Evolutionary conservation across 2,329 filamentous ascomycete genomes (phyloP), one percentile per base, ranked within the genome.

Genomic region (Fusarium liriodendri): DNA sequence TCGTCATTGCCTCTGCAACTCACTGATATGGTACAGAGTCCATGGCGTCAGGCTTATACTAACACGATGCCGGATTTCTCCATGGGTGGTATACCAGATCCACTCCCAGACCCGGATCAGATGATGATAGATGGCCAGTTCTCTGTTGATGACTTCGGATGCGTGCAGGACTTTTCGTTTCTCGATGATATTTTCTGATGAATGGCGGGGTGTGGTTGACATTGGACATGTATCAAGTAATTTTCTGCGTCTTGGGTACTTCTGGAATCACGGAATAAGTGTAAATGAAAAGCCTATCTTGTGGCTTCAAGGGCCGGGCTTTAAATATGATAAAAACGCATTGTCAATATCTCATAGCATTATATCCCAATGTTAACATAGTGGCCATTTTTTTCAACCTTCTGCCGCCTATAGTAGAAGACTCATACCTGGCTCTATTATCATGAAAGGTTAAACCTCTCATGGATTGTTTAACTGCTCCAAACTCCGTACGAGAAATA

Each of bases 51-150:
- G 59, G 37, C 45, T 11, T 29, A 18, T 45, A 18, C 27, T 55
- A 13, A 20, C 22, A 18, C 33, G 16, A 33, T 62, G 9, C 45
- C 55, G 4, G 38, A 66, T 33, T 62, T 62, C 29, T 37, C 37
- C n/a, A 32, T 66, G 16, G 58, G 52, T 22, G 58, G 45, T 35
- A 50, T 62, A 9, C 20, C 37, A 9, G 64, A 62, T 22, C 20
- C 45, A 6, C 33, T 52, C 20, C 27, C 37, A 22, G 25, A 47
- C 22, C 16, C 45, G 4, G 59, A 66, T 55, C 45, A 52, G 14
- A 62, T 62, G 58, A 38, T 45, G 18, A 62, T 66, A 29, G 64
- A 62, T 57, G n/a, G 33, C 5, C 57, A 66, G 32, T 35, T 62
- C 13, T 38, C 64, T 38, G 37, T 38, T 5, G 47, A 32, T 13